Conservation (phyloP, 2,329 filamentous ascomycete species). For the Trichoderma polysporum region DNA sequence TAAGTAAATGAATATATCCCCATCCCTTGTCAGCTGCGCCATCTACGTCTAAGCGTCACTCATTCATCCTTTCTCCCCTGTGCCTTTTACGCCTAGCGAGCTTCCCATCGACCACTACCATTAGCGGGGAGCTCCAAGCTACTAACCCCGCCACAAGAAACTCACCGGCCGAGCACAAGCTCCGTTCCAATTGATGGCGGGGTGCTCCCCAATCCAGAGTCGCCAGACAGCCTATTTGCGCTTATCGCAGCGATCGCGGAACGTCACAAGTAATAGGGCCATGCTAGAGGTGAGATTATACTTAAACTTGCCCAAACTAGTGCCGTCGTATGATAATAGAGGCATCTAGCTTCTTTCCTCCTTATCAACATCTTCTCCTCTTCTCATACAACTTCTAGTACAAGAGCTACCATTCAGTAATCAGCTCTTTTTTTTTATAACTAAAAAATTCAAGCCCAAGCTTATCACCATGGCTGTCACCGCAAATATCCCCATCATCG, state of each 20-base stretch:
- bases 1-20: too few relatives aligned
- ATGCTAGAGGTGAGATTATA: background rate
- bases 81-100: background rate
- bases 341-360: background rate
- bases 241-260: conserved; percentile 5
- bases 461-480: conserved; percentile 26
- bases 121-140: conserved; percentile 9
- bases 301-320: background rate
- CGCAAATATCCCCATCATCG: conserved; percentile 73
- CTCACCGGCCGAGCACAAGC: background rate
- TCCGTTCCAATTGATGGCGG: background rate
- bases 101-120: too few relatives aligned
- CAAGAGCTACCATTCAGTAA: too few relatives aligned
- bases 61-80: background rate
- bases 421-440: too few relatives aligned
- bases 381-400: background rate
- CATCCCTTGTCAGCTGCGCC: background rate
- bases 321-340: background rate
- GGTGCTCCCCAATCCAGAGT: conserved; percentile 3
- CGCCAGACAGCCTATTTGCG: background rate
- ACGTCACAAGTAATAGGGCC: background rate
- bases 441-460: background rate
- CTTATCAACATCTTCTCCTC: background rate
- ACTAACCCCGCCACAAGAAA: background rate
- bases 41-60: background rate